These are phyloP conservation scores for Phoma sp. DNA, from an alignment of 2,329 filamentous ascomycete species.

Conservation along the genomic window DNA sequence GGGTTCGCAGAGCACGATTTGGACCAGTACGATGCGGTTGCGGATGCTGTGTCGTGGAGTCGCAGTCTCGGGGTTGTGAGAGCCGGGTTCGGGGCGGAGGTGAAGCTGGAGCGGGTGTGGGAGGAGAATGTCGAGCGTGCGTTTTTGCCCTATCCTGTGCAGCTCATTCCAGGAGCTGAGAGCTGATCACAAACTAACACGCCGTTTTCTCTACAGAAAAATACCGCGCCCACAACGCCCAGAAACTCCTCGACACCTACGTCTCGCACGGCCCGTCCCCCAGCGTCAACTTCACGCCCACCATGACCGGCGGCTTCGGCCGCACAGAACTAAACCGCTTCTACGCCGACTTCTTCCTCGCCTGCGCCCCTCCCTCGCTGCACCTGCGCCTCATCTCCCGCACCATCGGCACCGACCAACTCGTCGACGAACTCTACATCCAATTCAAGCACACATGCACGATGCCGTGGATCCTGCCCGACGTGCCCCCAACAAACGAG, in stretches of 20 bases:
- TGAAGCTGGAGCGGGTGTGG: conserved; percentile 53
- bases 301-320: conserved; percentile 55
- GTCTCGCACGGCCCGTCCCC: conserved; percentile 40
- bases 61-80: conserved; percentile 66
- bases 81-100: conserved; percentile 62
- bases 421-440: conserved; percentile 67
- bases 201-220: conserved; percentile 33
- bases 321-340: conserved; percentile 55
- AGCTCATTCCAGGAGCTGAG: not conserved
- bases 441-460: conserved; percentile 63
- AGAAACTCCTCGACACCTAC: conserved; percentile 49
- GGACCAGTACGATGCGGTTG: conserved; percentile 69
- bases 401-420: conserved; percentile 62
- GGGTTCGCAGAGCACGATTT: conserved; percentile 76
- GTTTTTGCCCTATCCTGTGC: not conserved
- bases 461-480: conserved; percentile 66
- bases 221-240: conserved; percentile 43
- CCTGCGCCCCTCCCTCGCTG: conserved; percentile 53
- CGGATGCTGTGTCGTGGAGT: conserved; percentile 71
- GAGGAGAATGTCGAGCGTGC: conserved; percentile 50
- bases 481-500: conserved; percentile 61
- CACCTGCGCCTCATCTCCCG: conserved; percentile 62
- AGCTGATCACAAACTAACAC: too few relatives aligned
- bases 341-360: conserved; percentile 64
- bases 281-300: conserved; percentile 52